phyloP scores from a whole-genome alignment of 495 filamentous ascomycete species.

The Aspergillus carlsbadensis region DNA sequence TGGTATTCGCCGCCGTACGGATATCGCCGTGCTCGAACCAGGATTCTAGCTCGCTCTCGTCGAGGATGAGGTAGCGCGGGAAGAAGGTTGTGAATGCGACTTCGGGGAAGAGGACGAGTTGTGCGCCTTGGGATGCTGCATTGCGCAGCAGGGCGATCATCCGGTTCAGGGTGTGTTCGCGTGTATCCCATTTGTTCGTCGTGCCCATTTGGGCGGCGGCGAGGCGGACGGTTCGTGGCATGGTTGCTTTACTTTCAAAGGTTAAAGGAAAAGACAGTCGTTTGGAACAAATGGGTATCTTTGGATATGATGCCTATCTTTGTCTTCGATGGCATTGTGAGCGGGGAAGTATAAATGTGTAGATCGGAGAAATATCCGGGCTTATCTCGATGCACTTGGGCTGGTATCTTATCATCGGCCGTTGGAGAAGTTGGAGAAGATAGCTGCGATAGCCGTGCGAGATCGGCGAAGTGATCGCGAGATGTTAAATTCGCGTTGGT shows the following conservation, averaged over 20 bases:
- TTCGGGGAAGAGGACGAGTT: conserved; percentile 49
- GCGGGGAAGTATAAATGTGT: background rate
- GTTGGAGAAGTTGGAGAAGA: background rate
- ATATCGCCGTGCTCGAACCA: conserved; percentile 48
- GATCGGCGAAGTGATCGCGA: background rate
- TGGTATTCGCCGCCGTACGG: conserved; percentile 33
- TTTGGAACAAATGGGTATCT: background rate
- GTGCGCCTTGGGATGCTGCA: conserved; percentile 32
- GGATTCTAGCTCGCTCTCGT: conserved; percentile 34
- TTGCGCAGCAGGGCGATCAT: conserved; percentile 42
- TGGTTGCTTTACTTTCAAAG: background rate
- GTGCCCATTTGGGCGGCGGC: conserved; percentile 48
- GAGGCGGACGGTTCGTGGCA: conserved; percentile 32
- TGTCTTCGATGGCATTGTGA: background rate
- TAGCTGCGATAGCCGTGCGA: background rate
- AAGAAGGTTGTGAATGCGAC: conserved; percentile 51
- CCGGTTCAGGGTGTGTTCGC: conserved; percentile 35
- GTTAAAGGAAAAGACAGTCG: no score
- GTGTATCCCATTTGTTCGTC: conserved; percentile 32
- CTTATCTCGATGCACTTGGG: background rate
- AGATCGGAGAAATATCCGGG: conserved; percentile 3
- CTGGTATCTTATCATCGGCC: conserved; percentile 4
- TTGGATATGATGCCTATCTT: background rate
- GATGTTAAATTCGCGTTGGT: background rate
- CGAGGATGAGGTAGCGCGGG: conserved; percentile 41